A percentile compares a stretch with the other conserved stretches of the same genome.
These are phyloP conservation scores for Delphinella strobiligena DNA, from an alignment of 2,329 filamentous ascomycete species.

Conservation along the genomic window DNA sequence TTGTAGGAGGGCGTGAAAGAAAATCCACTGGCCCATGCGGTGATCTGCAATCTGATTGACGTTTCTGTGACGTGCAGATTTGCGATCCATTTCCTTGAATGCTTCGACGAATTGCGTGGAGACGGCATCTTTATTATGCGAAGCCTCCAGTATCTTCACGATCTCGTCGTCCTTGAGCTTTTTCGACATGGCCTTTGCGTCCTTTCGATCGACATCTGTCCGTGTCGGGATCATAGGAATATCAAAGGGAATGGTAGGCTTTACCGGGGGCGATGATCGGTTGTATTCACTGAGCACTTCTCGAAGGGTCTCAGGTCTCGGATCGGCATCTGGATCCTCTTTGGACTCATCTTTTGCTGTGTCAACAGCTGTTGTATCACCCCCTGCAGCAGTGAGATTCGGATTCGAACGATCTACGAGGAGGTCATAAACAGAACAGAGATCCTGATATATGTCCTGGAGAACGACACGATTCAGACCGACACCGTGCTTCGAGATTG, in stretches of 20 bases:
- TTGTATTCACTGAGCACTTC: slow-evolving; percentile 81
- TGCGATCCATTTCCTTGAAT: slow-evolving; percentile 60
- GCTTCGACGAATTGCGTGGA: slow-evolving; percentile 52
- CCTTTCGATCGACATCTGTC: slow-evolving; percentile 60
- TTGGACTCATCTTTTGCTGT: background rate
- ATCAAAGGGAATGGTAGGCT: slow-evolving; percentile 78
- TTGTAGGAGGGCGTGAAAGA: slow-evolving; percentile 67
- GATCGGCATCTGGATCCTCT: slow-evolving; percentile 40
- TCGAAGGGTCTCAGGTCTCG: slow-evolving; percentile 58
- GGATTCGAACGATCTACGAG: slow-evolving; percentile 68
- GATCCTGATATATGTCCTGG: slow-evolving; percentile 70
- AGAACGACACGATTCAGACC: slow-evolving; percentile 79
- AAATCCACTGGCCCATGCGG: slow-evolving; percentile 68
- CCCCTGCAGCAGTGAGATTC: slow-evolving; percentile 62
- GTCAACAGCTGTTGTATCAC: slow-evolving; percentile 34
- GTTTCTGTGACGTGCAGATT: slow-evolving; percentile 51
- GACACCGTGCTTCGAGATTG: slow-evolving; percentile 79
- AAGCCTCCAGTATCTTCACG: slow-evolving; percentile 61
- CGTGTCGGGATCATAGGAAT: slow-evolving; percentile 63
- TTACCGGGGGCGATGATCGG: slow-evolving; percentile 73
- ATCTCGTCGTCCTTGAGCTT: slow-evolving; percentile 71
- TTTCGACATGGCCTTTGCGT: slow-evolving; percentile 57
- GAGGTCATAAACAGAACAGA: slow-evolving; percentile 78
- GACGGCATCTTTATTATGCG: slow-evolving; percentile 65
- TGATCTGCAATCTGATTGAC: slow-evolving; percentile 58